Evolutionary conservation across 1,284 basidiomycete genomes (phyloP).

Genomic region (Meripilus lineatus): DNA sequence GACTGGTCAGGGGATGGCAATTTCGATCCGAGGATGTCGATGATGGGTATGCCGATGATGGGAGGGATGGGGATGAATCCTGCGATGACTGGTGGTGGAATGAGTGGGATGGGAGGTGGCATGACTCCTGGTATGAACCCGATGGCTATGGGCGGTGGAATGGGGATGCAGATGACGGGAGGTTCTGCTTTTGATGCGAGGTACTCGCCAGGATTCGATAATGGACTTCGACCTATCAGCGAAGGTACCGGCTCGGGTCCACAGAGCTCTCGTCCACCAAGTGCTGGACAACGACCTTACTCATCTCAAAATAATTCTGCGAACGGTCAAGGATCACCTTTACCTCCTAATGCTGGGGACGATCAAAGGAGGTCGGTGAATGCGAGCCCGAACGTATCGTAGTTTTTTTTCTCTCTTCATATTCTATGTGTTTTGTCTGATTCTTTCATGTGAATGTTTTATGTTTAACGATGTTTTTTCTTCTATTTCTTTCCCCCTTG

Average conservation of each 20-base stretch:
- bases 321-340: slow-evolving; percentile 18
- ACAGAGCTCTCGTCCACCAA: slow-evolving; percentile 6
- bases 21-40: slow-evolving; percentile 48
- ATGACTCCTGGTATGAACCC: slow-evolving; percentile 15
- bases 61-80: slow-evolving; percentile 30
- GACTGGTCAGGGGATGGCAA: slow-evolving; percentile 39
- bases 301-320: slow-evolving; percentile 22
- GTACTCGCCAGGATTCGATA: slow-evolving; percentile 11
- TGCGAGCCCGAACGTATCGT: background rate
- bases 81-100: slow-evolving; percentile 11
- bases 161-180: slow-evolving; percentile 30
- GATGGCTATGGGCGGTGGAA: slow-evolving; percentile 22
- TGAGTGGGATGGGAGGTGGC: slow-evolving; percentile 8
- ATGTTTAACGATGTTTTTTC: too few species aligned
- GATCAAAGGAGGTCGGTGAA: slow-evolving; percentile 1
- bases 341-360: background rate
- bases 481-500: too few species aligned
- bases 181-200: slow-evolving; percentile 17
- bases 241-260: too few species aligned
- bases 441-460: too few species aligned
- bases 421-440: background rate
- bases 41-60: slow-evolving; percentile 47
- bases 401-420: background rate
- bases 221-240: slow-evolving; percentile 12
- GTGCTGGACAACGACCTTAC: slow-evolving; percentile 14